These are phyloP conservation scores for Protomyces inundatus DNA, from an alignment of 1,139 yeast genomes.

Conservation along the genomic window DNA sequence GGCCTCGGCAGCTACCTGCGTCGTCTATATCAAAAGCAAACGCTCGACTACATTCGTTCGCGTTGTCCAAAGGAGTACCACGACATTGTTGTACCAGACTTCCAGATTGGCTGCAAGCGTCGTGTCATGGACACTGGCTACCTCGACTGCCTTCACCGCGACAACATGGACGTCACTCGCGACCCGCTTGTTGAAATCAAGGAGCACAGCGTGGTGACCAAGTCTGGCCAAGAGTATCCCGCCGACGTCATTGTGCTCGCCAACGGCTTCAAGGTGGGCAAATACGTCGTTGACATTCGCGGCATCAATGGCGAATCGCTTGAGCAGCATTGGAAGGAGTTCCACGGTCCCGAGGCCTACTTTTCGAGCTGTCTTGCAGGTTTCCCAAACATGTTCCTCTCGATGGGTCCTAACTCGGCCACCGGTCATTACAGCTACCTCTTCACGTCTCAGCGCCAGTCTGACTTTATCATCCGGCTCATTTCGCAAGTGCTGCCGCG, in stretches of 20 bases:
- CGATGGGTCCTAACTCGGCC: conserved; percentile 25
- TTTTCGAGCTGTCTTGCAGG: conserved; percentile 7
- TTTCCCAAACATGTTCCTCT: conserved; percentile 26
- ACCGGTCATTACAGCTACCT: conserved; percentile 23
- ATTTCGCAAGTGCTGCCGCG: conserved; percentile 1
- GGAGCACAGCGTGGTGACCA: conserved; percentile 33
- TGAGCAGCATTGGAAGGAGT: conserved; percentile 9
- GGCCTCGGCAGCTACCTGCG: conserved; percentile 20
- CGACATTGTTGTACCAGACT: conserved; percentile 35
- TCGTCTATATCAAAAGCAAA: conserved; percentile 3
- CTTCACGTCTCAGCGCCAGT: conserved; percentile 22
- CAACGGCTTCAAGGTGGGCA: conserved; percentile 33
- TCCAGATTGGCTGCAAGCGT: conserved; percentile 36
- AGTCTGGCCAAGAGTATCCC: conserved; percentile 33
- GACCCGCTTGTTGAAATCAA: conserved; percentile 35
- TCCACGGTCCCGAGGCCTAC: conserved; percentile 23
- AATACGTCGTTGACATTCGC: conserved; percentile 16
- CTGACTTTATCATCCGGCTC: conserved; percentile 10
- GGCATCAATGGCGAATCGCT: conserved; percentile 13
- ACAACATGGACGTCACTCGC: conserved; percentile 35
- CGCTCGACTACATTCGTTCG: conserved; percentile 1
- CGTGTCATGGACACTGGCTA: conserved; percentile 37
- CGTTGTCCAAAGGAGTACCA: conserved; percentile 32
- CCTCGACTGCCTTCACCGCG: conserved; percentile 35
- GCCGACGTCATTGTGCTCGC: conserved; percentile 36